phyloP scores from a whole-genome alignment of 1,284 basidiomycete species.

The Tilletia indica region DNA sequence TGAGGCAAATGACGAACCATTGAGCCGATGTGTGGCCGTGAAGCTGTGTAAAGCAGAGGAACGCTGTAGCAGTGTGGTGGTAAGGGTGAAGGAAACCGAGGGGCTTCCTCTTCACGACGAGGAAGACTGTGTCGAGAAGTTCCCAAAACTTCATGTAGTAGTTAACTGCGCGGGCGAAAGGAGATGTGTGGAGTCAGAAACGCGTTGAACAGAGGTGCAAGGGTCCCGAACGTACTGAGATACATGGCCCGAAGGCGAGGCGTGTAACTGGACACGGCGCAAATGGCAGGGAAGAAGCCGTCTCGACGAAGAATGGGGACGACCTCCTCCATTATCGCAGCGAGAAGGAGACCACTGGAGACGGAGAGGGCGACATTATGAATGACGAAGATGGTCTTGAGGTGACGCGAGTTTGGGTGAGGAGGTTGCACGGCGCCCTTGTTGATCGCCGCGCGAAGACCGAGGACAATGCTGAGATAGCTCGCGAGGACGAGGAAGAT shows the following conservation, averaged over 20 bases:
- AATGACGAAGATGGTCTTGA: conserved; percentile 78
- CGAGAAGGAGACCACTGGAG: conserved; percentile 77
- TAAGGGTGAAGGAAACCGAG: conserved; percentile 96
- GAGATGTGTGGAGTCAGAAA: too few species aligned
- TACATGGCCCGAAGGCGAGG: conserved; percentile 66
- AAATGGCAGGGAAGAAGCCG: conserved; percentile 66
- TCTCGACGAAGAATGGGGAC: conserved; percentile 36
- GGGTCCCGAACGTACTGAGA: conserved; percentile 61
- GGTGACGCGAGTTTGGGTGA: conserved; percentile 56
- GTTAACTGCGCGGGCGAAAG: conserved; percentile 63
- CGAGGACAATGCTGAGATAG: conserved; percentile 87
- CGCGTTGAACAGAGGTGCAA: too few species aligned
- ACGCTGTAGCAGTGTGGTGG: conserved; percentile 96
- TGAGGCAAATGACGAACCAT: conserved; percentile 92
- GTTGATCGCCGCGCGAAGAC: conserved; percentile 80
- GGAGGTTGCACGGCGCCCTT: conserved; percentile 58
- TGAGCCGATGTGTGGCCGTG: conserved; percentile 73
- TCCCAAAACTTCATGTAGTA: conserved; percentile 66
- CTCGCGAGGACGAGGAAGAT: conserved; percentile 63
- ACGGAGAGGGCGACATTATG: conserved; percentile 85
- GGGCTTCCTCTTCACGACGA: conserved; percentile 97
- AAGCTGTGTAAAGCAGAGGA: conserved; percentile 90
- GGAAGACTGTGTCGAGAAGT: conserved; percentile 90
- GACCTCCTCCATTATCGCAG: conserved; percentile 76
- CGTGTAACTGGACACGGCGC: conserved; percentile 77